Evolutionary conservation across 371 early-diverging fungal species (phyloP).

Genomic region (Coemansia sp.): DNA sequence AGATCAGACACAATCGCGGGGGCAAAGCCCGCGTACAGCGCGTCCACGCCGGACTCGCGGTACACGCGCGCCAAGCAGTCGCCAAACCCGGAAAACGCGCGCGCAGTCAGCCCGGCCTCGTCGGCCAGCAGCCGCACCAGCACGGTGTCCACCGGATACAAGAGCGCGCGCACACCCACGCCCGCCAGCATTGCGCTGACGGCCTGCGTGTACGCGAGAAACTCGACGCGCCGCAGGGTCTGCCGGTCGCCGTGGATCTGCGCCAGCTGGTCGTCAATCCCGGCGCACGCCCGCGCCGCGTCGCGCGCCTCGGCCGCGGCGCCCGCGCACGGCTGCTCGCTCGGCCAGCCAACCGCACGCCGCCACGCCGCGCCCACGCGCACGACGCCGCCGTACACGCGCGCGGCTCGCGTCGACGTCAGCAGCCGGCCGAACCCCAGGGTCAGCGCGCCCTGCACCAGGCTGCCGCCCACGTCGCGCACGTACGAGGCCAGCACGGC

Average conservation of each 20-base stretch:
- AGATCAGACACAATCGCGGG: conserved; percentile 15
- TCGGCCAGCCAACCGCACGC: neutral
- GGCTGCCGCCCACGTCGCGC: conserved; percentile 23
- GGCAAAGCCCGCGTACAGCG: conserved; percentile 26
- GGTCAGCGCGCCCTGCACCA: neutral
- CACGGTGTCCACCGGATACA: conserved; percentile 33
- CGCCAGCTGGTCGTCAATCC: neutral
- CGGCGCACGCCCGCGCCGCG: neutral
- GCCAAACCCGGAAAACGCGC: conserved; percentile 26
- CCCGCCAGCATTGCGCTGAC: conserved; percentile 7
- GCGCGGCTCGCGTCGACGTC: neutral
- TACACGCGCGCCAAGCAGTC: conserved; percentile 14
- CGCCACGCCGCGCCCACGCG: neutral
- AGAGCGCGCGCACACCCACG: conserved; percentile 1
- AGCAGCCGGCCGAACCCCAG: neutral
- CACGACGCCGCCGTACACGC: neutral
- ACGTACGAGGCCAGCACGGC: conserved; percentile 20
- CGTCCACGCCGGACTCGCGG: neutral
- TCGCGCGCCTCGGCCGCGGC: neutral
- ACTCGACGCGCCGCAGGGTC: conserved; percentile 5
- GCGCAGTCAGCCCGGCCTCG: conserved; percentile 32
- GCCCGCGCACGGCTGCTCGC: neutral
- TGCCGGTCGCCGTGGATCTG: neutral
- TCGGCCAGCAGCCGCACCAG: conserved; percentile 36
- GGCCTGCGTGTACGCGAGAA: conserved; percentile 17